These are phyloP conservation scores for Talaromyces pinophilus DNA, from an alignment of 2,329 filamentous ascomycete genomes.

Conservation along the genomic window DNA sequence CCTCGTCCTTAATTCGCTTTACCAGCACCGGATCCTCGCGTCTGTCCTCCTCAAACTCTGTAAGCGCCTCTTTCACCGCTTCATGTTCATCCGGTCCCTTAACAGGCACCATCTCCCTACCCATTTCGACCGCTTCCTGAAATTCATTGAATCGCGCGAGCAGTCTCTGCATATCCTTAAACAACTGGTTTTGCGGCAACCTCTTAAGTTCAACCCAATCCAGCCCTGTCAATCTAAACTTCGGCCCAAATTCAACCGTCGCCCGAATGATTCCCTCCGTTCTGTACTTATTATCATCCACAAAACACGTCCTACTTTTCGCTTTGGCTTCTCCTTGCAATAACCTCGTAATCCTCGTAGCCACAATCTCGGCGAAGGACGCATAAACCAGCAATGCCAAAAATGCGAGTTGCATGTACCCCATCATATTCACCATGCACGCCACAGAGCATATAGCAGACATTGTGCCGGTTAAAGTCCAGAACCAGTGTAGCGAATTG, in stretches of 20 bases:
- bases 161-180: conserved; percentile 29
- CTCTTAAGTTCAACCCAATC: conserved; percentile 30
- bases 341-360: conserved; percentile 31
- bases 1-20: conserved; percentile 10
- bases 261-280: conserved; percentile 28
- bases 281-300: conserved; percentile 24
- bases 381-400: conserved; percentile 33
- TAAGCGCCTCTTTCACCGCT: conserved; percentile 5
- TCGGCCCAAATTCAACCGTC: conserved; percentile 26
- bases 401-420: conserved; percentile 35
- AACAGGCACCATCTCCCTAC: neutral
- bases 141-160: conserved; percentile 25
- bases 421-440: conserved; percentile 40
- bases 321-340: conserved; percentile 29
- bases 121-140: conserved; percentile 24
- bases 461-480: conserved; percentile 32
- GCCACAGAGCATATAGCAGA: conserved; percentile 34
- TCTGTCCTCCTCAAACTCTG: neutral
- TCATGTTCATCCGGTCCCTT: neutral
- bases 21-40: conserved; percentile 16
- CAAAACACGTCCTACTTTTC: conserved; percentile 7
- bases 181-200: conserved; percentile 28
- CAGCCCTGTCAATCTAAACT: conserved; percentile 27
- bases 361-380: conserved; percentile 33
- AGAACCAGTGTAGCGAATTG: conserved; percentile 33